Evolutionary conservation across 2,329 filamentous ascomycete species (phyloP).

Genomic region (Knoxdaviesia capensis): DNA sequence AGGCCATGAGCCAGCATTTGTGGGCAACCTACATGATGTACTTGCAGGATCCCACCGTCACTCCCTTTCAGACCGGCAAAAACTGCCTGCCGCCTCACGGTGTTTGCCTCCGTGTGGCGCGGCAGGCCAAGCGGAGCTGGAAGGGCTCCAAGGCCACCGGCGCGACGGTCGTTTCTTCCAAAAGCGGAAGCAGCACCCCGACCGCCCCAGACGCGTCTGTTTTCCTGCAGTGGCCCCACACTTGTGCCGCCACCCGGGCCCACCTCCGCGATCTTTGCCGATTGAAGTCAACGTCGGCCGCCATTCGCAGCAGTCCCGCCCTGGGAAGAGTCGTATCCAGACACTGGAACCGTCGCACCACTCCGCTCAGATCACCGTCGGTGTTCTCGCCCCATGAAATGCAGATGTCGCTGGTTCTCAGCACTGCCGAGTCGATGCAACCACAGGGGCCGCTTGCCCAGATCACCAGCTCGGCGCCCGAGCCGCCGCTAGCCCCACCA

Average conservation of each 20-base stretch:
- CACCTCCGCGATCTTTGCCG: slow-evolving; percentile 44
- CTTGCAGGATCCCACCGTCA: slow-evolving; percentile 45
- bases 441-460: slow-evolving; percentile 39
- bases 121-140: slow-evolving; percentile 46
- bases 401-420: slow-evolving; percentile 39
- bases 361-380: slow-evolving; percentile 22
- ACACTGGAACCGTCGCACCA: slow-evolving; percentile 26
- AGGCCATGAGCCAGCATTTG: slow-evolving; percentile 42
- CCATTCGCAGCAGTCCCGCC: no score
- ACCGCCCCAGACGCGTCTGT: slow-evolving; percentile 24
- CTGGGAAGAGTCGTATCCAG: no score
- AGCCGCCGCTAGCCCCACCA: slow-evolving; percentile 4
- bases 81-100: slow-evolving; percentile 44
- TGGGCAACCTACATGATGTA: slow-evolving; percentile 47
- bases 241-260: slow-evolving; percentile 37
- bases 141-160: slow-evolving; percentile 31
- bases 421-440: slow-evolving; percentile 46
- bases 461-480: slow-evolving; percentile 25
- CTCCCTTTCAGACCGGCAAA: slow-evolving; percentile 42
- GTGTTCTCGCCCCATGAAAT: slow-evolving; percentile 42
- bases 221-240: slow-evolving; percentile 44
- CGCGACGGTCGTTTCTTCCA: slow-evolving; percentile 7
- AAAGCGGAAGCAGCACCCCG: slow-evolving; percentile 35
- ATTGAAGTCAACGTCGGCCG: slow-evolving; percentile 25
- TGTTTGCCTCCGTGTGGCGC: slow-evolving; percentile 43